Evolutionary conservation across 73 alveolate species (phyloP), one percentile per base, ranked within the genome.

Genomic region (Paramecium sexaurelia): DNA sequence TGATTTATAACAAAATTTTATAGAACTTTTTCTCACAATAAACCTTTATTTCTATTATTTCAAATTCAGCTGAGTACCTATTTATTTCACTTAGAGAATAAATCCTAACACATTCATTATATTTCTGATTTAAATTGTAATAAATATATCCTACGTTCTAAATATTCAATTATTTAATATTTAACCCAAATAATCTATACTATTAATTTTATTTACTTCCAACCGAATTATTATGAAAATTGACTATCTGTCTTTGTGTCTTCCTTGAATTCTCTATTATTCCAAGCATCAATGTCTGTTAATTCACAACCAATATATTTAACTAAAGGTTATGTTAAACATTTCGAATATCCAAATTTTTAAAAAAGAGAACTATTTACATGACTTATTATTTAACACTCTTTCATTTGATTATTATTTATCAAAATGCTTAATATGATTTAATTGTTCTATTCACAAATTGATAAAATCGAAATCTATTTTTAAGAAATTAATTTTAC

Each of bases 191-290:
- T 26, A 61, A 32, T 61, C 83, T 61, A 26, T 51, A n/a, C 13
- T 61, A 29, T 24, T 17, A 55, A 0, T 11, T 8, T 24, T 26
- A 13, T 26, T 26, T 61, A 61, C 83, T 61, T 61, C 83, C 83
- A 61, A 9, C 83, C 83, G n/a, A 61, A 61, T 10, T 61, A 32
- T 6, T 13, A 5, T 0, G 83, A 61, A 15, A 61, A 61, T 61
- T 61, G 45, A 13, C 83, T 61, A 61, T 61, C 83, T 3, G 83
- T 32, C 83, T 61, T 61, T 2, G 83, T 61, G 7, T 61, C 83
- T 11, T 61, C 83, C 26, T 61, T 61, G 24, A 61, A 61, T 61
- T 61, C 83, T 26, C 83, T 61, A 32, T 24, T 61, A n/a, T 61
- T 61, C 83, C 83, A 61, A 26, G 83, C 47, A 26, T 61, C 83